These are phyloP conservation scores for Metschnikowia cerradonensis DNA, from an alignment of 805 yeast genomes.

Conservation along the genomic window DNA sequence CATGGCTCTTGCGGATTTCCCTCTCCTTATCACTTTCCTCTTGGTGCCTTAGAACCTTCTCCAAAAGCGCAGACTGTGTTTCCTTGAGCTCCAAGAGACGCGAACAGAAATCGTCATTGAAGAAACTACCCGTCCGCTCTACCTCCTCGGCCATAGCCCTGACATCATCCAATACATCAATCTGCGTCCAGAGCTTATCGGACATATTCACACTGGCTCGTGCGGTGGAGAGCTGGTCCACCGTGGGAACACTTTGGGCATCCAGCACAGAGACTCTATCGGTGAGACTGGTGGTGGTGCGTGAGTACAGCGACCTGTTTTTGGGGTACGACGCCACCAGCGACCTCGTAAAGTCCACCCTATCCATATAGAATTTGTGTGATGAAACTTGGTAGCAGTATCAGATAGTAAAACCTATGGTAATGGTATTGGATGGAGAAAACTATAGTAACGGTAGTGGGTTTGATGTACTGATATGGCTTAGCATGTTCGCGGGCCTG, in stretches of 20 bases:
- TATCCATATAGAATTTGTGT: background rate
- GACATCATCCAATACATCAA: conserved; percentile 81
- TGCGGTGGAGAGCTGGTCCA: conserved; percentile 51
- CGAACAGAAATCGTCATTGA: conserved; percentile 47
- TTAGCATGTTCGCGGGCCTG: too few relatives aligned
- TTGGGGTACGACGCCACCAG: conserved; percentile 10
- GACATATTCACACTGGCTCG: conserved; percentile 61
- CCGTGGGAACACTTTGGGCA: conserved; percentile 22
- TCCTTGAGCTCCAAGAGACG: conserved; percentile 51
- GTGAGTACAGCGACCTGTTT: conserved; percentile 12
- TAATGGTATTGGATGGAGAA: too few relatives aligned
- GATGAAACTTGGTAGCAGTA: too few relatives aligned
- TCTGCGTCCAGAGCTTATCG: conserved; percentile 82
- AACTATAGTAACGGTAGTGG: too few relatives aligned
- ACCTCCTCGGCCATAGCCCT: conserved; percentile 51
- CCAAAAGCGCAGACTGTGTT: conserved; percentile 46
- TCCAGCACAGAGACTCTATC: conserved; percentile 13
- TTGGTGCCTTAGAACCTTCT: conserved; percentile 30
- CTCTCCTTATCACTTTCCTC: conserved; percentile 17
- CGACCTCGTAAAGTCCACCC: background rate
- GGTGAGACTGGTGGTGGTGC: conserved; percentile 18
- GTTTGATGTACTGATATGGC: too few relatives aligned
- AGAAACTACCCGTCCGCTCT: conserved; percentile 42
- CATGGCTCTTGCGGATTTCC: conserved; percentile 10
- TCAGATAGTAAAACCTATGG: too few relatives aligned